These are phyloP conservation scores for Lathyrus oleraceus DNA, from an alignment of 306 rosid genomes.

Conservation along the genomic window DNA sequence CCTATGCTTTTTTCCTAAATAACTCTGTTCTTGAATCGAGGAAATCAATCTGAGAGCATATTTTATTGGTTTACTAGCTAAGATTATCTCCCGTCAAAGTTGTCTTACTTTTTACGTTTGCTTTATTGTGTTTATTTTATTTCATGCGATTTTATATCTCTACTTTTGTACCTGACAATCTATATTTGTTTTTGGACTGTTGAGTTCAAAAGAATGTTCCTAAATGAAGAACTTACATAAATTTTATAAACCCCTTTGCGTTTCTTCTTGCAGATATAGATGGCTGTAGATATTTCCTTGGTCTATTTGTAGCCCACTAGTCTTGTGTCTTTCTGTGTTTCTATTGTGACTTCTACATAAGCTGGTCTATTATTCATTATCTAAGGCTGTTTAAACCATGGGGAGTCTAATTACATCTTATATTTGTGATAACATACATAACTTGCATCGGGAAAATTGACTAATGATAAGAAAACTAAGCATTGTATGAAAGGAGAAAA, in stretches of 20 bases:
- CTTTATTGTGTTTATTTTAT: constrained; percentile 8
- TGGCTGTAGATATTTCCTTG: constrained; percentile 32
- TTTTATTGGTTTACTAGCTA: constrained; percentile 2
- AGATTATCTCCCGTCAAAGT: background rate
- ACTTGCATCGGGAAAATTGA: constrained; percentile 25
- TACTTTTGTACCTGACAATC: constrained; percentile 8
- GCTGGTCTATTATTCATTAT: constrained; percentile 28
- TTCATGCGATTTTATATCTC: constrained; percentile 22
- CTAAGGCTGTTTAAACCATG: constrained; percentile 26
- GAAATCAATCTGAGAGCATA: constrained; percentile 4
- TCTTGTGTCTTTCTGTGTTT: constrained; percentile 31
- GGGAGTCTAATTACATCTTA: constrained; percentile 11
- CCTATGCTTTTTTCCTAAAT: background rate
- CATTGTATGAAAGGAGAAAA: constrained; percentile 22
- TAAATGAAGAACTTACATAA: constrained; percentile 12
- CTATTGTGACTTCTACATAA: constrained; percentile 24
- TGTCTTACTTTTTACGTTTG: background rate
- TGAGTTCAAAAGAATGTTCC: constrained; percentile 16
- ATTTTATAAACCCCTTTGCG: constrained; percentile 10
- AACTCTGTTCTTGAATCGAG: constrained; percentile 6
- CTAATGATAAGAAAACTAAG: constrained; percentile 14
- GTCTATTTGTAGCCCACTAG: constrained; percentile 33
- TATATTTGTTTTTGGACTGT: constrained; percentile 24
- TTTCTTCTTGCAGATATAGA: constrained; percentile 40
- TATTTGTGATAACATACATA: constrained; percentile 29